A percentile compares a stretch with the other conserved stretches of the same genome.
phyloP scores from a whole-genome alignment of 768 basidiomycete species.

The Lentinula raphanica region DNA sequence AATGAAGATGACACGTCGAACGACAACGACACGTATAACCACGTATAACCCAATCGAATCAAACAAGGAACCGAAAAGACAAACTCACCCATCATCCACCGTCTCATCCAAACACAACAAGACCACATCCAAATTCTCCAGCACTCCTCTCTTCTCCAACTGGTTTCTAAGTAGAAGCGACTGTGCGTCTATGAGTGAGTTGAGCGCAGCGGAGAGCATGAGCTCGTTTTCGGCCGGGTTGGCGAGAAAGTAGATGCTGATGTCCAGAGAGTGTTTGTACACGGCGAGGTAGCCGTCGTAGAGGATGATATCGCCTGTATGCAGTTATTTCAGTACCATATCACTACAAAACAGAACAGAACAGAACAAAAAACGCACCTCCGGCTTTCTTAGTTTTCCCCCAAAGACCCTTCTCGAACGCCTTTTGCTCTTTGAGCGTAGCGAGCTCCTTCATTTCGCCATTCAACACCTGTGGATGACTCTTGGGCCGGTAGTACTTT shows the following conservation, averaged over 20 bases:
- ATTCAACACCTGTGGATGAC: constrained; percentile 36
- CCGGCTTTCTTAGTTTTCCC: constrained; percentile 93
- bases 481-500: constrained; percentile 87
- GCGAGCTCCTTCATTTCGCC: constrained; percentile 59
- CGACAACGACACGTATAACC: background rate
- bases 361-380: constrained; percentile 45
- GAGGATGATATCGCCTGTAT: constrained; percentile 84
- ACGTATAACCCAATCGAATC: no score
- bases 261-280: constrained; percentile 92
- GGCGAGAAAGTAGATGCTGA: constrained; percentile 91
- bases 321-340: background rate
- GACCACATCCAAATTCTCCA: constrained; percentile 93
- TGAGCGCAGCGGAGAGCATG: constrained; percentile 85
- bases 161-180: constrained; percentile 83
- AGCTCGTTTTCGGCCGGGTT: constrained; percentile 89
- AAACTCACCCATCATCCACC: constrained; percentile 85
- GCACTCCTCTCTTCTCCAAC: constrained; percentile 88
- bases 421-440: constrained; percentile 86
- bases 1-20: no score
- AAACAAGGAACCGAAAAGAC: background rate
- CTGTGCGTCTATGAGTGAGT: constrained; percentile 81
- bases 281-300: constrained; percentile 88
- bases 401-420: constrained; percentile 93
- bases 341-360: background rate
- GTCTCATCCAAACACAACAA: constrained; percentile 94